Percentiles rank a stretch among this genome's conserved stretches.
Conservation (phyloP, 2,329 filamentous ascomycete genomes). For the Beauveria sp. region DNA sequence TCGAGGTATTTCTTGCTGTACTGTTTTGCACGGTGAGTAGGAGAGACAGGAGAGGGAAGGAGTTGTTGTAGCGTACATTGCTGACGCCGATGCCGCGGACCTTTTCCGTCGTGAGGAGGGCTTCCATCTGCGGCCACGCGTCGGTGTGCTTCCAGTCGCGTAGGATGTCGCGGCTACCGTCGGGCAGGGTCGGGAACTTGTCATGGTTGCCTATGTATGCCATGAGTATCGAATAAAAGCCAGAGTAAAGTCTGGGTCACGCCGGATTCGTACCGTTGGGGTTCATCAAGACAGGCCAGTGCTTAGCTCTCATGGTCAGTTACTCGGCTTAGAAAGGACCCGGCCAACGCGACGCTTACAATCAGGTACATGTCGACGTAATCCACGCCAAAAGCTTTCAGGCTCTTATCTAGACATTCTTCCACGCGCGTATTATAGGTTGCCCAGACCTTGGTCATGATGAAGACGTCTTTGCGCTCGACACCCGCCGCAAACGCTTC, state of each 20-base stretch:
- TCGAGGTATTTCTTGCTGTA: slow-evolving; percentile 49
- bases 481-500: slow-evolving; percentile 63
- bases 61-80: slow-evolving; percentile 34
- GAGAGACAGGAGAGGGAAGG: no score
- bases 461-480: slow-evolving; percentile 72
- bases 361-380: slow-evolving; percentile 78
- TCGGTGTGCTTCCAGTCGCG: slow-evolving; percentile 61
- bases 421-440: slow-evolving; percentile 67
- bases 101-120: slow-evolving; percentile 52
- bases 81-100: slow-evolving; percentile 46
- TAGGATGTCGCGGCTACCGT: slow-evolving; percentile 68
- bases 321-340: neutral
- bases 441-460: slow-evolving; percentile 81
- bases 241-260: neutral
- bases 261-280: slow-evolving; percentile 46
- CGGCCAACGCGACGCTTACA: slow-evolving; percentile 21
- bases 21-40: slow-evolving; percentile 18
- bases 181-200: slow-evolving; percentile 64
- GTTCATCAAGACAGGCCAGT: slow-evolving; percentile 80
- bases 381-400: slow-evolving; percentile 66
- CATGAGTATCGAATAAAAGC: neutral
- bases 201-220: slow-evolving; percentile 53
- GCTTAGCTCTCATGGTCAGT: slow-evolving; percentile 28
- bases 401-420: slow-evolving; percentile 62
- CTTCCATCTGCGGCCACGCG: slow-evolving; percentile 73